These are phyloP conservation scores for Penicillium janthinellum DNA, from an alignment of 2,329 filamentous ascomycete species.

Conservation along the genomic window DNA sequence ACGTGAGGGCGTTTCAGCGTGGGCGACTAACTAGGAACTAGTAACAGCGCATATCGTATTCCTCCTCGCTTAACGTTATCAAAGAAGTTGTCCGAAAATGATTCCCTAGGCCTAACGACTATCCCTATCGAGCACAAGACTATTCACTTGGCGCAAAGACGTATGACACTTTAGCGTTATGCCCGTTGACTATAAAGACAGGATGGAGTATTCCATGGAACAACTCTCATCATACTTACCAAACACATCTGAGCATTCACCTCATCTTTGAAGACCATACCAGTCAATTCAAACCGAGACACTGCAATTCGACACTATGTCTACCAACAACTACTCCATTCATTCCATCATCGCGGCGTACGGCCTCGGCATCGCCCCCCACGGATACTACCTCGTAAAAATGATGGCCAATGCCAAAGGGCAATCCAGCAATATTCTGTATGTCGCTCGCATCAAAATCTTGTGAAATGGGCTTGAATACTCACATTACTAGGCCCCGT, in stretches of 20 bases:
- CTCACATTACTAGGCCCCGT: constrained; percentile 28
- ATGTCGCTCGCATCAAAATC: not conserved
- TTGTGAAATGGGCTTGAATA: not conserved
- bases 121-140: not conserved
- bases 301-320: constrained; percentile 4
- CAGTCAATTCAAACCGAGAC: not conserved
- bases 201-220: not conserved
- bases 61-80: not conserved
- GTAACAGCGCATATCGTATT: not conserved
- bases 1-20: not conserved
- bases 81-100: not conserved
- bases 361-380: constrained; percentile 32
- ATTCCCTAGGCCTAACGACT: not conserved
- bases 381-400: constrained; percentile 34
- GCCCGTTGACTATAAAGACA: not conserved
- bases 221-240: not conserved
- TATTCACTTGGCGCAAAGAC: not conserved
- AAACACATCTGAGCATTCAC: not conserved
- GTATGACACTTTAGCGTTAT: not conserved
- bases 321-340: constrained; percentile 32
- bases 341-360: constrained; percentile 37
- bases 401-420: constrained; percentile 35
- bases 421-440: constrained; percentile 34
- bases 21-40: not conserved
- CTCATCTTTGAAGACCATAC: not conserved